Evolutionary conservation across 2,329 filamentous ascomycete genomes (phyloP).

Genomic region (Bipolaris gigantea): DNA sequence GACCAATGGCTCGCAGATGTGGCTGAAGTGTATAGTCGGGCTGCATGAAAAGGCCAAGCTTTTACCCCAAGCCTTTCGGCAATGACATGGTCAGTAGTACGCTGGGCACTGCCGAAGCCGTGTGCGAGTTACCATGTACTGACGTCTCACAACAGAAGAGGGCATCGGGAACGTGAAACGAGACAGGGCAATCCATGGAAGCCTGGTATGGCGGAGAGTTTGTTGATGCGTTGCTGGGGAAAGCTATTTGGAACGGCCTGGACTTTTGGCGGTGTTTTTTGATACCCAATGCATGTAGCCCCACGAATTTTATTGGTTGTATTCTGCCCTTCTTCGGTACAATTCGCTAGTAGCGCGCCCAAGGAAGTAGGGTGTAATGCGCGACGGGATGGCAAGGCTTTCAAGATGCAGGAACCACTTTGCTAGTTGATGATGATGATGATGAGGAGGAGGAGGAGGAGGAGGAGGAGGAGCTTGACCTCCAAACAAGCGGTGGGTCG

Average conservation of each 20-base stretch:
- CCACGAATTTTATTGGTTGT: background rate
- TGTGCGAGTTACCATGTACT: background rate
- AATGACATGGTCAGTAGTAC: background rate
- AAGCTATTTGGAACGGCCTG: background rate
- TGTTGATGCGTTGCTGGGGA: background rate
- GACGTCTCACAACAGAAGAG: background rate
- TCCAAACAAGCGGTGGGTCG: background rate
- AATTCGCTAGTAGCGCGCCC: background rate
- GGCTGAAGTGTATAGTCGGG: conserved; percentile 6
- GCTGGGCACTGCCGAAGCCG: background rate
- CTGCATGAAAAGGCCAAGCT: conserved; percentile 3
- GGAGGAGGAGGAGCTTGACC: too few relatives aligned
- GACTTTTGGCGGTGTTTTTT: background rate
- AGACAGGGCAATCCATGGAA: background rate
- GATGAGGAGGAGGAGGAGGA: too few relatives aligned
- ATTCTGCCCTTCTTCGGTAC: conserved; percentile 1
- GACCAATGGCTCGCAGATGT: conserved; percentile 9
- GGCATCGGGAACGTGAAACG: background rate
- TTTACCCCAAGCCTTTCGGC: background rate
- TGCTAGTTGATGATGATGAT: background rate
- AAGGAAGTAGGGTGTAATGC: background rate
- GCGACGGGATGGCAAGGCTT: background rate
- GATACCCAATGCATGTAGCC: background rate
- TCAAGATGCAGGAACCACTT: background rate
- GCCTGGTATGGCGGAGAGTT: background rate